Conservation (phyloP, 805 yeast species). For the Yarrowia sp. region DNA sequence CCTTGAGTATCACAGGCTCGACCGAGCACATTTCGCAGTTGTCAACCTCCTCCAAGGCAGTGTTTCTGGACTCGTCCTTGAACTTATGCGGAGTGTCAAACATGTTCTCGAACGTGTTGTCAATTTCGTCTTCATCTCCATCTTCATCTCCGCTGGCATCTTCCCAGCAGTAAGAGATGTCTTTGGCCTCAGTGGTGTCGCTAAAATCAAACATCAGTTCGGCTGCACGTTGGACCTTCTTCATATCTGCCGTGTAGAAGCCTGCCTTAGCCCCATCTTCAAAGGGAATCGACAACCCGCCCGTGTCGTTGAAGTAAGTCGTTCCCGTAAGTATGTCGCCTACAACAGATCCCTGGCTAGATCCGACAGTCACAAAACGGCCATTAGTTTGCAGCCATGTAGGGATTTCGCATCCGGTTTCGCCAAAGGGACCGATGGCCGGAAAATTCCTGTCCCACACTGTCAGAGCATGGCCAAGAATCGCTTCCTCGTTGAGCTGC, state of each 20-base stretch:
- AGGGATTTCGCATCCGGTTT: background rate
- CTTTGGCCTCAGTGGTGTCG: too few species aligned
- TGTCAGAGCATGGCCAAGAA: background rate
- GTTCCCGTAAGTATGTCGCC: background rate
- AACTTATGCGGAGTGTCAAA: too few species aligned
- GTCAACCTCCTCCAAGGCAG: too few species aligned
- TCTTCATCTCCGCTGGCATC: too few species aligned
- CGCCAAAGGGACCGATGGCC: background rate
- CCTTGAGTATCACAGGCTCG: too few species aligned
- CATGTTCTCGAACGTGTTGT: too few species aligned
- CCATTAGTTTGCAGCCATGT: background rate
- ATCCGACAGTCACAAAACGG: background rate
- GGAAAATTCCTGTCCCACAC: background rate
- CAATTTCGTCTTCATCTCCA: too few species aligned
- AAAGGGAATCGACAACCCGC: background rate
- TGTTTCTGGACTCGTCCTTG: too few species aligned
- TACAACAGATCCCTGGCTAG: background rate
- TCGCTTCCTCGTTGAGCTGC: background rate
- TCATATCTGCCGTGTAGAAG: background rate
- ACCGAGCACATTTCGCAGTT: too few species aligned
- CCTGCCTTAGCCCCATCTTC: background rate
- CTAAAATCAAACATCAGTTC: too few species aligned
- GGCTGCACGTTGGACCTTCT: too few species aligned
- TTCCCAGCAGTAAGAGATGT: too few species aligned
- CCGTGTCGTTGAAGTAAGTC: background rate